Percentiles rank a stretch among this genome's conserved stretches.
Conservation (phyloP, 1,139 yeast species). For the Pichia sp. region DNA sequence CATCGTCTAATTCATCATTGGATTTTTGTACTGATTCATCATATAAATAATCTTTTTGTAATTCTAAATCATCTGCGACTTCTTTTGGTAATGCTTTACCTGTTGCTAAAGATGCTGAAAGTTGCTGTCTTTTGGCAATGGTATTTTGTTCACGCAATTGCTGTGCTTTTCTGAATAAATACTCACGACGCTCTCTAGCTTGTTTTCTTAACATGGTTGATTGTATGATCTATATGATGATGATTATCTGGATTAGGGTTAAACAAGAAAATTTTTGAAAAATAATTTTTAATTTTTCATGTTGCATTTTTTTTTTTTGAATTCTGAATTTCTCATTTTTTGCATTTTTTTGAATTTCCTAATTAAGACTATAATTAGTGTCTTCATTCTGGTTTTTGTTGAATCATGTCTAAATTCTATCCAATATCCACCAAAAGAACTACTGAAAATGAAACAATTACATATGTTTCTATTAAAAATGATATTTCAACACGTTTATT, state of each 20-base stretch:
- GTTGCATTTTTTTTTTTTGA: not conserved
- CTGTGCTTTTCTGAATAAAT: constrained; percentile 78
- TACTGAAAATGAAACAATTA: not conserved
- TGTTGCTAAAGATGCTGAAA: constrained; percentile 81
- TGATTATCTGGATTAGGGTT: not conserved
- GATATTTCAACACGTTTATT: not conserved
- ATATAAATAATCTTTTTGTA: constrained; percentile 75
- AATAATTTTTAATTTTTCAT: not conserved
- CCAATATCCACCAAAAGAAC: not conserved
- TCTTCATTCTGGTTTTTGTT: not conserved
- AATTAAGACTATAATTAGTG: not conserved
- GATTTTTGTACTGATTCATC: constrained; percentile 68
- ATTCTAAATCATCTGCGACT: constrained; percentile 74
- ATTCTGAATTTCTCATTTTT: not conserved
- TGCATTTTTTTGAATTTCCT: not conserved
- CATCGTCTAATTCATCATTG: constrained; percentile 61
- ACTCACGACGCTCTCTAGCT: constrained; percentile 93
- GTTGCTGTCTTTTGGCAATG: constrained; percentile 78
- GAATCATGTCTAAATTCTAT: not conserved
- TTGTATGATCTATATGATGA: not conserved
- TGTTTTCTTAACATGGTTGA: constrained; percentile 66
- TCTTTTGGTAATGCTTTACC: constrained; percentile 91
- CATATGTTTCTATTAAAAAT: not conserved
- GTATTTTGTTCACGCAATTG: constrained; percentile 85
- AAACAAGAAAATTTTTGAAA: not conserved